Evolutionary conservation across 1,139 yeast genomes (phyloP).

Genomic region (Candida mesenterica): DNA sequence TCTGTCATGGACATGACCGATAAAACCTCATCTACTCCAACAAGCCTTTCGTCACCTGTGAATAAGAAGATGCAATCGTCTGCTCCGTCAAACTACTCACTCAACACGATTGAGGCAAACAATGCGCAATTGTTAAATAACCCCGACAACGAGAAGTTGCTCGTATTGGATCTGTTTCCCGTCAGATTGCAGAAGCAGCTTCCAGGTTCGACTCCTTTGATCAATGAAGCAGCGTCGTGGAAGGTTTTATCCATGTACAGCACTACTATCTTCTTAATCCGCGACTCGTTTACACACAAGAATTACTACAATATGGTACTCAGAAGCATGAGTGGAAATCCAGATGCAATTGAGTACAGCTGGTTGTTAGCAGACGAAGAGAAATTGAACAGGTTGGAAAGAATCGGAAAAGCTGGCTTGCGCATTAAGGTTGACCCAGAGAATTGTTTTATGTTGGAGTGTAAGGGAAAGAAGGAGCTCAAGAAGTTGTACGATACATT

Average conservation of each 20-base stretch:
- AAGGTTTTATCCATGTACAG: slow-evolving; percentile 41
- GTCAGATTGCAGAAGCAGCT: slow-evolving; percentile 41
- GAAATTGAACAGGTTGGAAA: slow-evolving; percentile 30
- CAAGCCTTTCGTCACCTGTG: slow-evolving; percentile 29
- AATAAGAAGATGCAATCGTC: slow-evolving; percentile 5
- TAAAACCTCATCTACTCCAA: slow-evolving; percentile 33
- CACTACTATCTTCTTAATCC: slow-evolving; percentile 28
- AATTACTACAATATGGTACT: slow-evolving; percentile 31
- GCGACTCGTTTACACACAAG: slow-evolving; percentile 26
- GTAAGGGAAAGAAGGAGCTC: slow-evolving; percentile 46
- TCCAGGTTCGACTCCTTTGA: slow-evolving; percentile 26
- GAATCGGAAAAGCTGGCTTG: slow-evolving; percentile 48
- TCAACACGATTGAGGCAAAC: slow-evolving; percentile 14
- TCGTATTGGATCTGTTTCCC: slow-evolving; percentile 31
- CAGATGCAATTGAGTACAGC: slow-evolving; percentile 19
- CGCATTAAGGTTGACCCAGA: slow-evolving; percentile 33
- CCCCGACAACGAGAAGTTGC: slow-evolving; percentile 16
- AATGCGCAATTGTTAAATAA: slow-evolving; percentile 15
- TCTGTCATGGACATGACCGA: slow-evolving; percentile 30
- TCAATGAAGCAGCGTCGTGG: slow-evolving; percentile 44
- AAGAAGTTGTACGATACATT: slow-evolving; percentile 34
- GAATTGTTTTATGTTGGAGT: slow-evolving; percentile 44
- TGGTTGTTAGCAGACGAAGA: slow-evolving; percentile 40
- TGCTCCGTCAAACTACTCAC: slow-evolving; percentile 12
- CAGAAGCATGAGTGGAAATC: slow-evolving; percentile 19